Conservation (phyloP, 352 stramenopile genomes). For the Pilasporangium apinafurcum region DNA sequence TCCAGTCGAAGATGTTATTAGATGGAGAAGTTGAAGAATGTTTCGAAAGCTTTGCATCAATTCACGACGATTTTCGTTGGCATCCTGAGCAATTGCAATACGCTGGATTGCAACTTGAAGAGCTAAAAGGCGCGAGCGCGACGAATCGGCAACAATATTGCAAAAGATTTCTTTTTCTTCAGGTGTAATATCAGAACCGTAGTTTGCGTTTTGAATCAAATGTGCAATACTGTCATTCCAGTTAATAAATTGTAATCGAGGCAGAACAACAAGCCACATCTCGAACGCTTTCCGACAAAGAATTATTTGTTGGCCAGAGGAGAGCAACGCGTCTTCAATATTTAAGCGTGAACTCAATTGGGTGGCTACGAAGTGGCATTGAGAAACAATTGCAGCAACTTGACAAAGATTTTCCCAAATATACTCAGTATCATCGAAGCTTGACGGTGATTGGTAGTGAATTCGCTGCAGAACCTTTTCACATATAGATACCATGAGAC, state of each 20-base stretch:
- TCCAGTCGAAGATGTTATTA: slow-evolving; percentile 16
- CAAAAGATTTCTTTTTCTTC: slow-evolving; percentile 67
- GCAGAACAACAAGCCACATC: slow-evolving; percentile 52
- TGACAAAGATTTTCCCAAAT: slow-evolving; percentile 80
- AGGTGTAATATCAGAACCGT: slow-evolving; percentile 22
- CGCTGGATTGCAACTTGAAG: slow-evolving; percentile 30
- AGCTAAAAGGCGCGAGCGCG: slow-evolving; percentile 29
- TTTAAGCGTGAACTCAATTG: slow-evolving; percentile 10
- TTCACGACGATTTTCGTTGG: slow-evolving; percentile 12
- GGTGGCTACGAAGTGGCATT: slow-evolving; percentile 18
- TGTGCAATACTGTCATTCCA: slow-evolving; percentile 47
- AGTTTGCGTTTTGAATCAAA: slow-evolving; percentile 41
- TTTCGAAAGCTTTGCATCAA: slow-evolving; percentile 16
- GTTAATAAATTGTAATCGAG: slow-evolving; percentile 48
- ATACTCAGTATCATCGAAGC: slow-evolving; percentile 22
- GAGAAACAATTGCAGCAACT: slow-evolving; percentile 53
- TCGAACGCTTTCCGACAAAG: slow-evolving; percentile 47
- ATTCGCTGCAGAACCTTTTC: slow-evolving; percentile 32
- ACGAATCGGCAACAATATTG: slow-evolving; percentile 28
- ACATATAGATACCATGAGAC: slow-evolving; percentile 28
- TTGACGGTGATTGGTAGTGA: slow-evolving; percentile 8
- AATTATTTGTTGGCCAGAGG: slow-evolving; percentile 23
- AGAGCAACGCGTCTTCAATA: slow-evolving; percentile 21
- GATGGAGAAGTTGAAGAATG: slow-evolving; percentile 20
- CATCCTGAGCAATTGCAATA: slow-evolving; percentile 21